phyloP scores from a whole-genome alignment of 2,329 filamentous ascomycete species.

The Aspergillus melleus region DNA sequence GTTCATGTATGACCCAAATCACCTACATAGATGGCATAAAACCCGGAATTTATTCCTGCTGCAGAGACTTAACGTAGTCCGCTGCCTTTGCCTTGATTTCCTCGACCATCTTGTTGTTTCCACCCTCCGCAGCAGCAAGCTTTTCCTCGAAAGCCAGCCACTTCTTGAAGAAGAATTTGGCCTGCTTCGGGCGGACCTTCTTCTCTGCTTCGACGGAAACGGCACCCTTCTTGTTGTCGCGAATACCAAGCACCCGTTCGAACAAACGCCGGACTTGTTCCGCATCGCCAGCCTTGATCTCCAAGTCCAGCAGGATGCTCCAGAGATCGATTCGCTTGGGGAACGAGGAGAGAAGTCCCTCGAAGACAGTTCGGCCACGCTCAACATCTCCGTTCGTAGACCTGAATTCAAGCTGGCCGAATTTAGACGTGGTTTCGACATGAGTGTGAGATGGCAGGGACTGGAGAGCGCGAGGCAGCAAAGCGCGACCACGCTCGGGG shows the following conservation, averaged over 20 bases:
- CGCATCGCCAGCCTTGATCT: conserved; percentile 62
- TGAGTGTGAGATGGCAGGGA: conserved; percentile 71
- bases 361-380: conserved; percentile 91
- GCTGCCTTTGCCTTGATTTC: conserved; percentile 69
- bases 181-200: conserved; percentile 76
- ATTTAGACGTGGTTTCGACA: conserved; percentile 77
- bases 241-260: conserved; percentile 64
- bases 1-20: not conserved
- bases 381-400: conserved; percentile 80
- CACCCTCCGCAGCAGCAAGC: conserved; percentile 47
- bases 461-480: conserved; percentile 82
- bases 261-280: conserved; percentile 75
- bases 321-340: conserved; percentile 90
- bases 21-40: not conserved
- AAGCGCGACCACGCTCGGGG: conserved; percentile 71
- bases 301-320: conserved; percentile 88
- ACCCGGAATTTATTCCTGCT: conserved; percentile 23
- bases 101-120: conserved; percentile 68
- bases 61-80: conserved; percentile 62
- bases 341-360: conserved; percentile 78
- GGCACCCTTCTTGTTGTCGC: conserved; percentile 42
- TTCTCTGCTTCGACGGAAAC: conserved; percentile 48
- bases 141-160: conserved; percentile 89
- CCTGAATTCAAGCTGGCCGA: conserved; percentile 88
- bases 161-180: conserved; percentile 84